Evolutionary conservation across 192 early-diverging fungal species (phyloP).

Genomic region (Gaertneriomyces semiglobifer): DNA sequence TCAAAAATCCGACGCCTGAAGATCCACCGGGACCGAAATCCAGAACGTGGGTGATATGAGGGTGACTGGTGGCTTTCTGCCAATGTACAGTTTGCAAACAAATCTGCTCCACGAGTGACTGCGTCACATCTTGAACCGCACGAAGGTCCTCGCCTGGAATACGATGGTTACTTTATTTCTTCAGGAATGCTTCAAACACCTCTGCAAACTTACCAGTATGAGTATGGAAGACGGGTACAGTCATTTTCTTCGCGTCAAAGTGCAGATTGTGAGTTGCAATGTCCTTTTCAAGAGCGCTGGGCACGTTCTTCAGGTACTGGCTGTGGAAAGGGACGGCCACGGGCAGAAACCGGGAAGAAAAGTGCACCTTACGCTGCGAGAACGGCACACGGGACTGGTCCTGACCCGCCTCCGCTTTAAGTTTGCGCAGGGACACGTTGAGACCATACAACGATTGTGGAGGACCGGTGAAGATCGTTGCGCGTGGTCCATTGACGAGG

Average conservation of each 20-base stretch:
- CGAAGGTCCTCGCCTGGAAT: constrained; percentile 64
- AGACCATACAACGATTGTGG: constrained; percentile 90
- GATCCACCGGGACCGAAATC: constrained; percentile 91
- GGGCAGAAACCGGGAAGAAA: constrained; percentile 87
- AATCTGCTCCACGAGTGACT: constrained; percentile 68
- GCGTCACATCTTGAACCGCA: constrained; percentile 51
- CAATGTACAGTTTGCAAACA: constrained; percentile 70
- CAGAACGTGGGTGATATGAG: constrained; percentile 76
- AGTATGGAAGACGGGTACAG: constrained; percentile 75
- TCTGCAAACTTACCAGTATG: constrained; percentile 53
- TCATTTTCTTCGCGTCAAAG: constrained; percentile 63
- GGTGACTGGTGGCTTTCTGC: constrained; percentile 59
- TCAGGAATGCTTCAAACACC: constrained; percentile 4
- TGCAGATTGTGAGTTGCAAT: constrained; percentile 59
- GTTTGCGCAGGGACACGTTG: constrained; percentile 84
- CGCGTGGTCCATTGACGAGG: constrained; percentile 86
- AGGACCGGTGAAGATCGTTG: constrained; percentile 84
- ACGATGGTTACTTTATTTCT: constrained; percentile 14
- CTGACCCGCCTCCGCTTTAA: constrained; percentile 78
- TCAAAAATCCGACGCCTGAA: constrained; percentile 78
- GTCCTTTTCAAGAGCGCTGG: constrained; percentile 65
- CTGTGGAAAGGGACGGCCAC: constrained; percentile 91
- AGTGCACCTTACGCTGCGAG: constrained; percentile 87
- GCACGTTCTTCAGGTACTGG: constrained; percentile 67
- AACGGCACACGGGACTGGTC: constrained; percentile 87